A percentile compares a stretch with the other conserved stretches of the same genome.
These are phyloP conservation scores for Fomitopsis schrenkii DNA, from an alignment of 1,284 basidiomycete genomes.

Conservation along the genomic window DNA sequence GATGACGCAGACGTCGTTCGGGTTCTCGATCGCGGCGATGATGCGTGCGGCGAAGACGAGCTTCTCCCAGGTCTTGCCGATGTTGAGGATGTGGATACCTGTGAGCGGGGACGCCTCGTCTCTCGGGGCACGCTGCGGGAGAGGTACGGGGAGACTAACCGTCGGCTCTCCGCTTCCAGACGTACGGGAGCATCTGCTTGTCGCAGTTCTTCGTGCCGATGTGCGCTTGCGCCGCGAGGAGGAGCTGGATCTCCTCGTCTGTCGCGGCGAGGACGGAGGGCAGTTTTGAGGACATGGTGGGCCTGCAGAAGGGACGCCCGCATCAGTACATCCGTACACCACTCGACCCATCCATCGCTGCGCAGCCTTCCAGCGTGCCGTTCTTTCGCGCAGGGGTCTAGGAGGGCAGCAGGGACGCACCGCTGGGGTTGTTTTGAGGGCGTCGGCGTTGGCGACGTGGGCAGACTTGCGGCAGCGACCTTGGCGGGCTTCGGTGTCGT, in stretches of 20 bases:
- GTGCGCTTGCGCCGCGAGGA: slow-evolving; percentile 95
- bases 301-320: slow-evolving; percentile 23
- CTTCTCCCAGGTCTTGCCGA: slow-evolving; percentile 99
- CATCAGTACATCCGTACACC: slow-evolving; percentile 31
- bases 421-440: slow-evolving; percentile 30
- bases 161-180: slow-evolving; percentile 95
- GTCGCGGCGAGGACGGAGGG: slow-evolving; percentile 91
- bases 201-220: slow-evolving; percentile 98
- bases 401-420: slow-evolving; percentile 23
- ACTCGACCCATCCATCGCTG: slow-evolving; percentile 26
- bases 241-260: slow-evolving; percentile 95
- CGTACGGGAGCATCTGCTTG: slow-evolving; percentile 97
- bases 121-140: background rate
- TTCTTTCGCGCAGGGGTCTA: slow-evolving; percentile 21
- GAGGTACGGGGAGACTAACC: slow-evolving; percentile 49
- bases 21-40: slow-evolving; percentile 95
- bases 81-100: slow-evolving; percentile 97
- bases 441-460: slow-evolving; percentile 31
- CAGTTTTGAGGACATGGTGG: slow-evolving; percentile 78
- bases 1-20: slow-evolving; percentile 97
- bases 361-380: slow-evolving; percentile 19
- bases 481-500: slow-evolving; percentile 19
- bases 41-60: slow-evolving; percentile 93
- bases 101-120: slow-evolving; percentile 10
- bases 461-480: slow-evolving; percentile 27